phyloP scores from a whole-genome alignment of 768 basidiomycete genomes.

The Mycena indigotica region DNA sequence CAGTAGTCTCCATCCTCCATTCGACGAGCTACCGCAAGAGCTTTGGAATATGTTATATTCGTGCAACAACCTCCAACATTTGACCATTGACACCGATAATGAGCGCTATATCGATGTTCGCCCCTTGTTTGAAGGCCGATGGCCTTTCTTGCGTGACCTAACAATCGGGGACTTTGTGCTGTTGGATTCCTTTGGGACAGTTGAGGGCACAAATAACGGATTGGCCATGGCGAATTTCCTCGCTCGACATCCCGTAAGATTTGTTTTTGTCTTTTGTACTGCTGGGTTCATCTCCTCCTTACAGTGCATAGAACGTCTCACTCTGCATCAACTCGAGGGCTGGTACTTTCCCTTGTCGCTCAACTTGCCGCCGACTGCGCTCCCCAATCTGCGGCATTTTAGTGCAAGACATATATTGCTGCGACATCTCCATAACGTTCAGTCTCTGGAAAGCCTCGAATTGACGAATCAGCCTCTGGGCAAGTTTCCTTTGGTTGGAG shows the following conservation, averaged over 20 bases:
- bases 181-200: slow-evolving; percentile 21
- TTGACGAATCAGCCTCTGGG: slow-evolving; percentile 22
- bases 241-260: slow-evolving; percentile 1
- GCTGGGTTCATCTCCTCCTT: background rate
- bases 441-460: slow-evolving; percentile 19
- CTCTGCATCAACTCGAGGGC: slow-evolving; percentile 20
- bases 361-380: slow-evolving; percentile 13
- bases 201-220: slow-evolving; percentile 18
- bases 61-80: slow-evolving; percentile 17
- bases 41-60: slow-evolving; percentile 21
- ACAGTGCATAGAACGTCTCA: slow-evolving; percentile 10
- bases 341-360: slow-evolving; percentile 25
- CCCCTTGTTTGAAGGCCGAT: slow-evolving; percentile 18
- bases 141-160: slow-evolving; percentile 16
- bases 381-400: slow-evolving; percentile 18
- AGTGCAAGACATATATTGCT: slow-evolving; percentile 18
- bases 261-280: background rate
- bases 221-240: slow-evolving; percentile 20
- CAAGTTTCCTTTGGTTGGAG: slow-evolving; percentile 18
- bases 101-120: slow-evolving; percentile 24
- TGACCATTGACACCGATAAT: slow-evolving; percentile 22
- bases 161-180: slow-evolving; percentile 23
- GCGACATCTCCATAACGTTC: slow-evolving; percentile 15
- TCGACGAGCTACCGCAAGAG: slow-evolving; percentile 22
- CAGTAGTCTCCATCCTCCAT: slow-evolving; percentile 21